Conservation (phyloP, 352 stramenopile species). For the Phytophthora pini region DNA sequence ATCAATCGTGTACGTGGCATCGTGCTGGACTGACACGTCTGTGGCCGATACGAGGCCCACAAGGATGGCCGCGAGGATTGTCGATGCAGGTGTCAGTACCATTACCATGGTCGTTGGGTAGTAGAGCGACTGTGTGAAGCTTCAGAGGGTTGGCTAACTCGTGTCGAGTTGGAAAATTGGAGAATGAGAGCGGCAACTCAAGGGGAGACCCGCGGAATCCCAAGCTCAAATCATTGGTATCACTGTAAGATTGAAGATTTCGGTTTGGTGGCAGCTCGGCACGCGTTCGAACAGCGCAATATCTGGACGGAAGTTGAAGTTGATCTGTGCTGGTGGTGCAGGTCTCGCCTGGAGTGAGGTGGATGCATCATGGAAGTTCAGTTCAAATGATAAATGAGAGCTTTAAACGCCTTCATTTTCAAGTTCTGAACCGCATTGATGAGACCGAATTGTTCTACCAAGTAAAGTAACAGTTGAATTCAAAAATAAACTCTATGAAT, state of each 20-base stretch:
- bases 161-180: constrained; percentile 4
- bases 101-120: constrained; percentile 10
- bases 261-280: not conserved
- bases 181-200: not conserved
- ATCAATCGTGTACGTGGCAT: constrained; percentile 2
- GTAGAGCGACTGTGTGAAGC: not conserved
- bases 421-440: too few species aligned
- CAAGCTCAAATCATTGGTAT: too few species aligned
- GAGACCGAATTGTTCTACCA: too few species aligned
- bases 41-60: not conserved
- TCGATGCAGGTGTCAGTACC: constrained; percentile 3
- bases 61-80: constrained; percentile 4
- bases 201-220: not conserved
- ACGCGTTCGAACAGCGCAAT: not conserved
- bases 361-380: too few species aligned
- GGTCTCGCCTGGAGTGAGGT: too few species aligned
- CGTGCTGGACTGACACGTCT: constrained; percentile 9
- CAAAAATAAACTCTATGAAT: not conserved
- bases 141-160: not conserved
- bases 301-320: constrained; percentile 1
- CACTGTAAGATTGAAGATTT: too few species aligned
- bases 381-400: too few species aligned
- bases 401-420: too few species aligned
- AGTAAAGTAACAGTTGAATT: not conserved
- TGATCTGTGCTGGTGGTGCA: not conserved